Evolutionary conservation across 306 rosid genomes (phyloP), one percentile per base, ranked within the genome.

Genomic region (Quercus parvula): DNA sequence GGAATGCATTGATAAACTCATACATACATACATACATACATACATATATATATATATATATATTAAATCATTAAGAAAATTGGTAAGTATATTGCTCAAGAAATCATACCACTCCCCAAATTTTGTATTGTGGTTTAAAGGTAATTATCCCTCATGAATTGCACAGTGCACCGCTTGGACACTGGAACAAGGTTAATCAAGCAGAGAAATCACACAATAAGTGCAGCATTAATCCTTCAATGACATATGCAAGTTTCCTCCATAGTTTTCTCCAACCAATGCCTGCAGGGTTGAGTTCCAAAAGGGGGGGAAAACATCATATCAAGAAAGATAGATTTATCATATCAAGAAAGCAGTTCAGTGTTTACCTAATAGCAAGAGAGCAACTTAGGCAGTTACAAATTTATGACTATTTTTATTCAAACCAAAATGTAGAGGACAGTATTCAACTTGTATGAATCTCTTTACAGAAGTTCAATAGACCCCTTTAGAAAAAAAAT

Each of bases 211-310:
- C 63, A 64, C 77, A 71, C 30, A 44, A 70, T 46, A 75, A 55
- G 64, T 38, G 46, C 77, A 70, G 79, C 69, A 64, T 63, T 73
- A 81, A 14, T 75, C 74, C 86, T 79, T 83, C 55, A 67, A 15
- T 55, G 86, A 78, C 31, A 90, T 80, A 59, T 76, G 78, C 89
- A 94, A 89, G 74, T 83, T 91, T 74, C 98, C 98, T 49, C 97
- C 98, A 82, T 91, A 94, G 71, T 75, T 76, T 84, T 91, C 97
- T 79, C 87, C 88, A 56, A 92, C 88, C 70, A 93, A 87, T 27
- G 87, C 93, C 98, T 91, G 77, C 76, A 75, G 66, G 80, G 67
- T 73, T 74, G 59, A 79, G 31, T 22, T 59, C n/a, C 78, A 58
- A 38, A 70, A 30, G 28, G 41, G 7, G n/a, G 24, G 24, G 24